Percentiles rank a stretch among this genome's conserved stretches.
phyloP scores from a whole-genome alignment of 2,329 filamentous ascomycete species.

The Acephala macrosclerotiorum region DNA sequence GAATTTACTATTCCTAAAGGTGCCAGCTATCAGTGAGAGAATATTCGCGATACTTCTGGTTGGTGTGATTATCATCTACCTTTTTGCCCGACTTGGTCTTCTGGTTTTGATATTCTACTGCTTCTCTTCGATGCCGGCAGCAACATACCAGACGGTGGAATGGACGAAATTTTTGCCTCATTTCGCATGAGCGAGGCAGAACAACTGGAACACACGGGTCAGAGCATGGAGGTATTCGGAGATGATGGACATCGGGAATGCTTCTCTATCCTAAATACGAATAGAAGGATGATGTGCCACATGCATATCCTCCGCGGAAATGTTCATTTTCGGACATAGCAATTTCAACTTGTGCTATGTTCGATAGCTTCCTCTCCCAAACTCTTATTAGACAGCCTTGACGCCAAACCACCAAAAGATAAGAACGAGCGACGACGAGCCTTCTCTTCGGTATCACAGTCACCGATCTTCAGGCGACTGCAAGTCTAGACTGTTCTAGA shows the following conservation, averaged over 20 bases:
- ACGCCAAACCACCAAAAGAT: not conserved
- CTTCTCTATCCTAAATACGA: too few relatives aligned
- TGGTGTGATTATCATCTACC: not conserved
- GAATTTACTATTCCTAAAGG: not conserved
- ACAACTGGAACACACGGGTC: too few relatives aligned
- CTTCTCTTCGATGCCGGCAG: conserved; percentile 14
- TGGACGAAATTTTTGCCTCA: conserved; percentile 18
- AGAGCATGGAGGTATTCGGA: too few relatives aligned
- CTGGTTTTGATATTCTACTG: conserved; percentile 18
- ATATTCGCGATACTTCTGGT: not conserved
- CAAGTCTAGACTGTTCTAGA: not conserved
- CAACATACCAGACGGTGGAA: conserved; percentile 11
- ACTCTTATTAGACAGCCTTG: not conserved
- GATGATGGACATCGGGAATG: too few relatives aligned
- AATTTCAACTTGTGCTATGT: not conserved
- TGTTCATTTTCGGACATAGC: too few relatives aligned
- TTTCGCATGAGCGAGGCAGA: conserved; percentile 7
- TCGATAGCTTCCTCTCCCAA: not conserved
- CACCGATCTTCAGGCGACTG: not conserved
- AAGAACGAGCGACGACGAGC: not conserved
- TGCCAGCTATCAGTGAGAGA: too few relatives aligned
- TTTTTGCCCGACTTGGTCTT: conserved; percentile 10
- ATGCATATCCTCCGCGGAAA: too few relatives aligned
- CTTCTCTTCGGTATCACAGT: not conserved
- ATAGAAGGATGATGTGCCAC: too few relatives aligned